Evolutionary conservation across 768 basidiomycete genomes (phyloP).

Genomic region (Polyporus arcularius): DNA sequence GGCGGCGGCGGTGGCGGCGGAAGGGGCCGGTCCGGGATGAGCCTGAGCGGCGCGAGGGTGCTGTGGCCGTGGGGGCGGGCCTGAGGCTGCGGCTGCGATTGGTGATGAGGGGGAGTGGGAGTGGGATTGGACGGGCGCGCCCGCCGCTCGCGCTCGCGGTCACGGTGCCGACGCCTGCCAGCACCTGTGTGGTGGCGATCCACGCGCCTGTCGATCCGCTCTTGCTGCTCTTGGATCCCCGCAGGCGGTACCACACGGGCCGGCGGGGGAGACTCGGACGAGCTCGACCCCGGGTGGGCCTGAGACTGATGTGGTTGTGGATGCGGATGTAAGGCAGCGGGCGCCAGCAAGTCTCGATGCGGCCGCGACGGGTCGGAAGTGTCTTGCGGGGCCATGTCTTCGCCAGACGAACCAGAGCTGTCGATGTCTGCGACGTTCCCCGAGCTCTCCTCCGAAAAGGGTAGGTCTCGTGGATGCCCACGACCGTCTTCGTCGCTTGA

Average conservation of each 20-base stretch:
- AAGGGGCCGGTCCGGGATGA: not conserved
- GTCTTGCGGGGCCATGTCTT: not conserved
- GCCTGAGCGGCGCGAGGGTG: not conserved
- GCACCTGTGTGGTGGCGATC: not conserved
- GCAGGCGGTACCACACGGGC: not conserved
- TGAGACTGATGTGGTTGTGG: not conserved
- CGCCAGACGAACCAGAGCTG: conserved; percentile 1
- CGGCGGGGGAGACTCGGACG: not conserved
- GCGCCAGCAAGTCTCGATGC: not conserved
- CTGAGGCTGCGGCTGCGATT: not conserved
- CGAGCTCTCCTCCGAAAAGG: conserved; percentile 2
- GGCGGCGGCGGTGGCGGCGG: conserved; percentile 7
- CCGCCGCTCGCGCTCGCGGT: conserved; percentile 7
- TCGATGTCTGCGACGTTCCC: conserved; percentile 15
- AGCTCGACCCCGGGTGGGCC: not conserved
- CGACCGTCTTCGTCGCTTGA: not conserved
- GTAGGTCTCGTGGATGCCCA: too few species aligned
- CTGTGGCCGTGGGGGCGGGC: too few species aligned
- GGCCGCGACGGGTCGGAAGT: not conserved
- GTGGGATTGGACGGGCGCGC: not conserved
- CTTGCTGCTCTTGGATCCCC: conserved; percentile 1
- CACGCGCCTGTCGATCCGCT: conserved; percentile 4
- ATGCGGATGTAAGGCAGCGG: not conserved
- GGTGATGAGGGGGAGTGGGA: not conserved
- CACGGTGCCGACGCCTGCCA: not conserved